Conservation (phyloP, 495 filamentous ascomycete species). For the Tuber magnatum region DNA sequence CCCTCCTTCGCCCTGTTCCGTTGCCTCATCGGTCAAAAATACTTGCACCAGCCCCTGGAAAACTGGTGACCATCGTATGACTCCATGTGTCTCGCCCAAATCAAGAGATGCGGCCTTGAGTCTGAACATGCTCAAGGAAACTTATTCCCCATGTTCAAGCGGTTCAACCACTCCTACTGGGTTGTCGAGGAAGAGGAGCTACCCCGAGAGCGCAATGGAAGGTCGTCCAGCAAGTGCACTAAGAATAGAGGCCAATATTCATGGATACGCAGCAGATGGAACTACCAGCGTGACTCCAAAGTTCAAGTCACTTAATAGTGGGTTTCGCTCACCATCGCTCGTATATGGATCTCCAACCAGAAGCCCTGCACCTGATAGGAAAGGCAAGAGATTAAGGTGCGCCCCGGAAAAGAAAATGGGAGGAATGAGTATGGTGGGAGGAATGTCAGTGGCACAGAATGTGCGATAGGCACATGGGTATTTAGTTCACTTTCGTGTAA, state of each 20-base stretch:
- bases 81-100: slow-evolving; percentile 33
- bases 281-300: slow-evolving; percentile 34
- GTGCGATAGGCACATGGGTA: slow-evolving; percentile 19
- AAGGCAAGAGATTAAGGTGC: slow-evolving; percentile 28
- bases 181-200: slow-evolving; percentile 32
- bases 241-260: slow-evolving; percentile 22
- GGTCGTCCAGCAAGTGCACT: slow-evolving; percentile 17
- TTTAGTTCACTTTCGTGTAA: neutral
- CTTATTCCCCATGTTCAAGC: slow-evolving; percentile 31
- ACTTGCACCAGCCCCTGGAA: neutral
- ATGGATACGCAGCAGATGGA: slow-evolving; percentile 21
- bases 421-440: slow-evolving; percentile 33
- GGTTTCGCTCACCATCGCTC: slow-evolving; percentile 7
- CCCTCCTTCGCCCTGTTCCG: slow-evolving; percentile 15
- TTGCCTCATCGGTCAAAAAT: slow-evolving; percentile 6
- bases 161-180: slow-evolving; percentile 34
- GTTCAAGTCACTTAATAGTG: slow-evolving; percentile 25
- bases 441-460: slow-evolving; percentile 32
- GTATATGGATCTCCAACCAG: slow-evolving; percentile 19
- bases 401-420: slow-evolving; percentile 14
- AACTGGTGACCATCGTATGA: slow-evolving; percentile 13
- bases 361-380: slow-evolving; percentile 24
- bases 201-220: slow-evolving; percentile 31
- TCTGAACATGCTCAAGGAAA: slow-evolving; percentile 35
- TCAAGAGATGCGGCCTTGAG: slow-evolving; percentile 35